Evolutionary conservation across 768 basidiomycete species (phyloP).

Genomic region (Roridomyces roridus): DNA sequence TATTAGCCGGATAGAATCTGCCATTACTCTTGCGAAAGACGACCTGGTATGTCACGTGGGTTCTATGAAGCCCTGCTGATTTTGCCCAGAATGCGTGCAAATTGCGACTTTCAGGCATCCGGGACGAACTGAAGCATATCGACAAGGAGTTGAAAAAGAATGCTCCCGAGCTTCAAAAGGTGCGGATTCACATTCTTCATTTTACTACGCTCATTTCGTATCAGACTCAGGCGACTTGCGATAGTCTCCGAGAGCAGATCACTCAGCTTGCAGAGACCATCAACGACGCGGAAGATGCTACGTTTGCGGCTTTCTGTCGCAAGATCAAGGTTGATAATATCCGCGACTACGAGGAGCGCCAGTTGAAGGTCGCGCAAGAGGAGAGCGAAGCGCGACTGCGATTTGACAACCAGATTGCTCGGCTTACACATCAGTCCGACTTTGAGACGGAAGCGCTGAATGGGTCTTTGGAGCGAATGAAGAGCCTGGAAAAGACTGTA

Average conservation of each 20-base stretch:
- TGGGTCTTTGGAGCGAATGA: constrained; percentile 66
- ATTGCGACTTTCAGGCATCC: constrained; percentile 75
- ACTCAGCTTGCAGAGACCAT: constrained; percentile 60
- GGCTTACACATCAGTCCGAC: constrained; percentile 84
- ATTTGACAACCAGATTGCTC: constrained; percentile 85
- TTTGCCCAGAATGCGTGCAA: constrained; percentile 71
- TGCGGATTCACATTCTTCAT: constrained; percentile 26
- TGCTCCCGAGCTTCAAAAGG: constrained; percentile 76
- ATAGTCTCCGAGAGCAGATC: constrained; percentile 60
- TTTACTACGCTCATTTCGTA: not conserved
- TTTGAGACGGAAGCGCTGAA: constrained; percentile 84
- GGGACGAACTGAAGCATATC: constrained; percentile 84
- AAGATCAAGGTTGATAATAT: constrained; percentile 83
- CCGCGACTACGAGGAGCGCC: constrained; percentile 92
- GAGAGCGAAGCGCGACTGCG: constrained; percentile 84
- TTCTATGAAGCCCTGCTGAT: not conserved
- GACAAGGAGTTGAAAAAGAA: constrained; percentile 72
- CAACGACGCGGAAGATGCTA: constrained; percentile 78
- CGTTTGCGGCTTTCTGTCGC: constrained; percentile 81
- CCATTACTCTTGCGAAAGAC: constrained; percentile 77
- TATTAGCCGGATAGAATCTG: constrained; percentile 79
- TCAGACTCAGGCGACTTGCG: constrained; percentile 62
- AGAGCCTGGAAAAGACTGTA: constrained; percentile 57
- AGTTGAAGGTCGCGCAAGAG: constrained; percentile 86
- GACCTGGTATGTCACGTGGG: constrained; percentile 74